phyloP scores from a whole-genome alignment of 2,329 filamentous ascomycete species.

The Epichloe sylvatica region DNA sequence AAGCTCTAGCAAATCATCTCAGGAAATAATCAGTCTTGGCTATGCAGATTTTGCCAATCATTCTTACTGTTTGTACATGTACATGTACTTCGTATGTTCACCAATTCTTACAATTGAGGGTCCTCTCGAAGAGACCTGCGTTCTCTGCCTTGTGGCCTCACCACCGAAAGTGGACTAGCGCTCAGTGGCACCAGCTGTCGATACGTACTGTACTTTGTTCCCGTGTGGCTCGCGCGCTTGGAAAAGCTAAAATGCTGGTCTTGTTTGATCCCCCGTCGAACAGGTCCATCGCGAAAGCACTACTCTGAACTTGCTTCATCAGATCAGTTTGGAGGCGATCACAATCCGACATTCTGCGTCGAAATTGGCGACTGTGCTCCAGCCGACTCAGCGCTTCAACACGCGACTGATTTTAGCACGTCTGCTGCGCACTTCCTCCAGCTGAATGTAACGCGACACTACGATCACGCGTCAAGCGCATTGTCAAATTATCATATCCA shows the following conservation, averaged over 20 bases:
- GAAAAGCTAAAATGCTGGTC: slow-evolving; percentile 6
- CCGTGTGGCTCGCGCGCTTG: too few relatives aligned
- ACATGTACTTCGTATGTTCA: too few relatives aligned
- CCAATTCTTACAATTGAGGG: too few relatives aligned
- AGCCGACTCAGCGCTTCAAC: background rate
- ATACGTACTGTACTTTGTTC: too few relatives aligned
- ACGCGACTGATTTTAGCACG: background rate
- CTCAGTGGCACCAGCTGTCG: background rate
- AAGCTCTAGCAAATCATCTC: too few relatives aligned
- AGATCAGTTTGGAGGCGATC: background rate
- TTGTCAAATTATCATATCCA: background rate
- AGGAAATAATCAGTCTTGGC: too few relatives aligned
- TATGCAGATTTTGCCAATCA: too few relatives aligned
- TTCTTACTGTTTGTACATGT: too few relatives aligned
- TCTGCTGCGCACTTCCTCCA: slow-evolving; percentile 1
- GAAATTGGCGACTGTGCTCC: background rate
- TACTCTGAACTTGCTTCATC: background rate
- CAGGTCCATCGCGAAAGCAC: background rate
- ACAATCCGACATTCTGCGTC: background rate
- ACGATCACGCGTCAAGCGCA: slow-evolving; percentile 11
- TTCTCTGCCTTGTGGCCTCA: slow-evolving; percentile 22
- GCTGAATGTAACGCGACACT: slow-evolving; percentile 8
- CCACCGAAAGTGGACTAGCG: slow-evolving; percentile 14
- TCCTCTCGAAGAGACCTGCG: too few relatives aligned
- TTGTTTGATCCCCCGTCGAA: background rate